These are phyloP conservation scores for Vitis hybrid DNA, from an alignment of 177 flowering plant genomes.

Conservation along the genomic window DNA sequence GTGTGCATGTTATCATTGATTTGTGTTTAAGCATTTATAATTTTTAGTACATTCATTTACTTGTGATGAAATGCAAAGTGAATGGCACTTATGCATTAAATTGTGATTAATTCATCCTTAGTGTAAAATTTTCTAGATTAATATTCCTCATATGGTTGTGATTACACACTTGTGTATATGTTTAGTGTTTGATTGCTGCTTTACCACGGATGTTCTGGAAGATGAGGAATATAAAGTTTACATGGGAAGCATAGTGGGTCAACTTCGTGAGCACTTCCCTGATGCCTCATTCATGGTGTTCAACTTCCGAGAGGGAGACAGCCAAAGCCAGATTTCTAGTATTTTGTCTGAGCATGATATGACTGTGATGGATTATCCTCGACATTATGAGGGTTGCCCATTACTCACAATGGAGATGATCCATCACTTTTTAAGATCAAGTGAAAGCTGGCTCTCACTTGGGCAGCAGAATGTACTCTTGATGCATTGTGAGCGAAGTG, in stretches of 20 bases:
- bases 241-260: constrained; percentile 44
- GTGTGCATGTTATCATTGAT: too few relatives aligned
- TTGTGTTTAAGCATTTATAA: too few relatives aligned
- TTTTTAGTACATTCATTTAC: too few relatives aligned
- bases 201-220: constrained; percentile 46
- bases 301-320: constrained; percentile 55
- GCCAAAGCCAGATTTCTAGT: constrained; percentile 35
- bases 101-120: too few relatives aligned
- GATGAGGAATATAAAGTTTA: constrained; percentile 47
- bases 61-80: too few relatives aligned
- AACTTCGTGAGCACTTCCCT: constrained; percentile 46
- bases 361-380: constrained; percentile 70
- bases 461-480: constrained; percentile 55
- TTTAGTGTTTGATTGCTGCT: constrained; percentile 73
- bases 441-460: constrained; percentile 63
- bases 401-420: constrained; percentile 60
- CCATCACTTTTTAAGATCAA: constrained; percentile 61
- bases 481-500: constrained; percentile 67
- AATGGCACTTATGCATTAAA: too few relatives aligned
- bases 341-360: constrained; percentile 50
- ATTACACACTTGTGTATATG: not conserved
- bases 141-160: too few relatives aligned
- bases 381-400: constrained; percentile 62
- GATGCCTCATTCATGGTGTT: constrained; percentile 64
- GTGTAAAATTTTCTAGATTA: too few relatives aligned